Percentiles rank a stretch among this genome's conserved stretches.
phyloP scores from a whole-genome alignment of 257 asterid genomes.

The Primulina tabacum region DNA sequence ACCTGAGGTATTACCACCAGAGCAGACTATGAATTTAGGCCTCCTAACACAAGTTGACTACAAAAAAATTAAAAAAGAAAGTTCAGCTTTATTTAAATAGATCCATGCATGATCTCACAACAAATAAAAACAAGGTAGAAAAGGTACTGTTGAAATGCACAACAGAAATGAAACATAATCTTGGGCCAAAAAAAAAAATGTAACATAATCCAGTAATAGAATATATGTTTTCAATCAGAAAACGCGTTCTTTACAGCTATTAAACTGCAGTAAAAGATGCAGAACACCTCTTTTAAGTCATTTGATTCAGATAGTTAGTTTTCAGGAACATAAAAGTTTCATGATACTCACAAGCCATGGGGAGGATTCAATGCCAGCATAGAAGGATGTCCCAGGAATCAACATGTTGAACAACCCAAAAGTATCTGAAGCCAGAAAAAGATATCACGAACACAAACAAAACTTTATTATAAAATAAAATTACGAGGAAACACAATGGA shows the following conservation, averaged over 20 bases:
- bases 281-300: neutral
- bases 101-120: constrained; percentile 11
- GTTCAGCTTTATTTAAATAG: neutral
- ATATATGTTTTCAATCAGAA: too few relatives aligned
- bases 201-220: neutral
- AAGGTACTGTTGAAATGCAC: constrained; percentile 16
- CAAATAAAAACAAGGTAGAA: constrained; percentile 5
- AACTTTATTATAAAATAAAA: neutral
- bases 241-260: too few relatives aligned
- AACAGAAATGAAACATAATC: neutral
- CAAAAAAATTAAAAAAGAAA: constrained; percentile 21
- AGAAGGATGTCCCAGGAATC: constrained; percentile 57
- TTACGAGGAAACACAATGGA: neutral
- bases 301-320: neutral
- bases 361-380: constrained; percentile 49
- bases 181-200: too few relatives aligned
- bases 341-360: constrained; percentile 48
- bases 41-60: constrained; percentile 60
- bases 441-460: constrained; percentile 15
- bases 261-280: neutral
- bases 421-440: constrained; percentile 37
- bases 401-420: constrained; percentile 45
- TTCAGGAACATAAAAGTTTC: neutral
- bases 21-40: constrained; percentile 56
- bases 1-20: constrained; percentile 51